Base-by-base conservation (phyloP, 164 flowering plant species). In the Annona cherimola region DNA sequence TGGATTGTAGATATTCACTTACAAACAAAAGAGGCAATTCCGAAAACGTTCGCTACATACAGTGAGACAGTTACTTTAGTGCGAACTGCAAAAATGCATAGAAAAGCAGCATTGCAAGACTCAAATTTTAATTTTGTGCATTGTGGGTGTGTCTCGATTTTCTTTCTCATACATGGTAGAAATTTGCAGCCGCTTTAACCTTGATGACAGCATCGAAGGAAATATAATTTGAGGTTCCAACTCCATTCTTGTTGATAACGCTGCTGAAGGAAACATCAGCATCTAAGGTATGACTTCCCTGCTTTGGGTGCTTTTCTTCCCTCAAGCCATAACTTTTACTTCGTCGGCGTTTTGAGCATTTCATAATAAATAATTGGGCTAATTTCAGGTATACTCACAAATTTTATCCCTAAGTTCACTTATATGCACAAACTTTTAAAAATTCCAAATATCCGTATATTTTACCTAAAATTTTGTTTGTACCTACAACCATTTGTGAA, bases 241-340 rank as follows among this genome's bases (percentile, higher is more conserved):
- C 35, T 19, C 67, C 71, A 61, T 57, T 26, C 42, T 8, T 61
- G 60, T 80, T 77, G 68, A 80, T 74, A 40, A 80, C 4, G 20
- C n/a, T 71, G n/a, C 83, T 78, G 35, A 26, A 26, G 35, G 35
- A 26, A 26, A 26, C 35, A 26, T 26, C 35, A 26, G 35, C 35
- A 26, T 26, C 35, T 26, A 26, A 26, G 35, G 35, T 26, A 26
- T 26, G 35, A 26, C 35, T 26, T 26, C 35, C 35, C 35, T 26
- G 35, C 35, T 26, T 26, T 26, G 35, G 35, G 1, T 26, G 35
- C 35, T 26, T 26, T 26, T 26, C 35, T 26, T 26, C 35, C 35
- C 35, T 26, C 35, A 26, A 26, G 35, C 35, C 35, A 26, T 26
- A 26, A 26, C 0, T 0, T 26, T 26, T 26, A 26, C 35, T 26